Evolutionary conservation across 352 stramenopile species (phyloP), one percentile per base, ranked within the genome.

Genomic region (Plasmopara halstedii): DNA sequence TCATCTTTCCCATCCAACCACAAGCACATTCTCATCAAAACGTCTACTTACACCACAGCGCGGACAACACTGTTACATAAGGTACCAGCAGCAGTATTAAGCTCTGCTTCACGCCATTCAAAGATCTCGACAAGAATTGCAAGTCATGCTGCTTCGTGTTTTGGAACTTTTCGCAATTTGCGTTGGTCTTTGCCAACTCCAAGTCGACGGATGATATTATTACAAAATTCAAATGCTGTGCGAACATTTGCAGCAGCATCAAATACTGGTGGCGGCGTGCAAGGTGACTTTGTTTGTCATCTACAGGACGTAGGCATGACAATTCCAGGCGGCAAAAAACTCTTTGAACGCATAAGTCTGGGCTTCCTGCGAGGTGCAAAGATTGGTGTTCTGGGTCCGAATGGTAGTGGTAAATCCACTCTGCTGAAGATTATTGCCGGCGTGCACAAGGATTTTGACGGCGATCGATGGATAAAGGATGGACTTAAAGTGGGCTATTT

Each of bases 341-440:
- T 93, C 20, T 93, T 93, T 43, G 76, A 86, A 44, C 69, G 65
- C 42, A 64, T 90, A 43, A 87, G 73, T 47, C 55, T 93, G 17
- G 77, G 73, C 26, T 90, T 93, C 46, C 46, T 90, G 31, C 78
- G 74, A 35, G 94, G 97, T 65, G 95, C 86, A 50, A 95, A 97
- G 47, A 96, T 99, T 40, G 95, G 94, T 11, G 73, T 99, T 9
- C 72, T 99, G 0, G 94, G 95, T 11, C 58, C 94, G 3, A 98
- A 99, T 62, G 95, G 95, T 42, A 96, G 62, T 29, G 91, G 91
- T 46, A 98, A 97, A 58, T 97, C 88, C 23, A 98, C 95, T 27
- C 70, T 99, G 11, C 71, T 99, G 9, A 98, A 98, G 70, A 78
- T 99, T 14, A 87, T 99, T 54, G 85, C 84, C 3, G 92, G 95